A percentile compares a stretch with the other conserved stretches of the same genome.
These are phyloP conservation scores for Pseudogymnoascus sp. DNA, from an alignment of 2,329 filamentous ascomycete species.

Conservation along the genomic window DNA sequence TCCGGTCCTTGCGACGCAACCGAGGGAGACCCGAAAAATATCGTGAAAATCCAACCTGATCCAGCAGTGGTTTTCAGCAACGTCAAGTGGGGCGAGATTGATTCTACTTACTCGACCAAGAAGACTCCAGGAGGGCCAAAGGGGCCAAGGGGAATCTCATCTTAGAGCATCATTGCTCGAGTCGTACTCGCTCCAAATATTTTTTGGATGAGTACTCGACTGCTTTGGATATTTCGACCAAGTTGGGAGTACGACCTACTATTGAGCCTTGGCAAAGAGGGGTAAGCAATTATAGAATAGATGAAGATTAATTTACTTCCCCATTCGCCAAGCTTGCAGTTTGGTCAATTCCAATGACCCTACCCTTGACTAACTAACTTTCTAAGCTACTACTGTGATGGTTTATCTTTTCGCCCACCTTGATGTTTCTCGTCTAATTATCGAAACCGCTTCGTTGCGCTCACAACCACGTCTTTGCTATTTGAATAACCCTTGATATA, in stretches of 20 bases:
- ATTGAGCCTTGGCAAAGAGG: not conserved
- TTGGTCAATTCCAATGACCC: not conserved
- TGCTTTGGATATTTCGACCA: not conserved
- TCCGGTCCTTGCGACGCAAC: constrained; percentile 48
- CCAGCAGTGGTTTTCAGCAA: constrained; percentile 48
- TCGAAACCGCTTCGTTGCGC: not conserved
- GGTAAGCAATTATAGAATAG: not conserved
- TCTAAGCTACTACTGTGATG: not conserved
- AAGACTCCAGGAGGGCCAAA: not conserved
- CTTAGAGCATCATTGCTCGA: not conserved
- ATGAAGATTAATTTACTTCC: constrained; percentile 3
- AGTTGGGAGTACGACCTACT: not conserved
- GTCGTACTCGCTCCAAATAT: not conserved
- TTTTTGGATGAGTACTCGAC: not conserved
- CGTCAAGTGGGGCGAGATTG: constrained; percentile 55
- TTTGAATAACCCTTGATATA: not conserved
- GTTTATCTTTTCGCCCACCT: not conserved
- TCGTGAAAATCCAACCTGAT: constrained; percentile 39
- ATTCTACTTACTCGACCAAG: constrained; percentile 37
- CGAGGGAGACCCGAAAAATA: constrained; percentile 44
- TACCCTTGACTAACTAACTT: not conserved
- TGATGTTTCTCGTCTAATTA: not conserved
- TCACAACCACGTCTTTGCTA: not conserved
- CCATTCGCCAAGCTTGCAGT: not conserved
- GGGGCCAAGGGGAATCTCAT: not conserved